A percentile compares a stretch with the other conserved stretches of the same genome.
Evolutionary conservation across 2,329 filamentous ascomycete genomes (phyloP).

Genomic region (Fusarium sp.): DNA sequence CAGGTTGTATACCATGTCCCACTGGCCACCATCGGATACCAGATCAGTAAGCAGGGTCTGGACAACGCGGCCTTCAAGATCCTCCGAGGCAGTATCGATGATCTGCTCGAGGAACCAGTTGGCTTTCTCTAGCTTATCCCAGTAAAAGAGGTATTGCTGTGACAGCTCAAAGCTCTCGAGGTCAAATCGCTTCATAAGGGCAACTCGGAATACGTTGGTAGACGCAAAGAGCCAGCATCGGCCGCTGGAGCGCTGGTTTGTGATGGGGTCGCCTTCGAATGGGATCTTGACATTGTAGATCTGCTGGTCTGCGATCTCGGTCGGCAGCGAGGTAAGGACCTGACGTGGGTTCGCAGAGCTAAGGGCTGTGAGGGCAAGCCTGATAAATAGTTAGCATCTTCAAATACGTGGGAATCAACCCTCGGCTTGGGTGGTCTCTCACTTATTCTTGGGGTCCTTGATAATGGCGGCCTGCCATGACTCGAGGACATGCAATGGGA

Average conservation of each 20-base stretch:
- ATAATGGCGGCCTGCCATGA: conserved; percentile 69
- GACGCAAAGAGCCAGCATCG: conserved; percentile 92
- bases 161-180: conserved; percentile 84
- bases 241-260: conserved; percentile 81
- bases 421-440: conserved; percentile 10
- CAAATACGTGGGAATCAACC: too few species aligned
- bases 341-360: conserved; percentile 70
- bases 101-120: conserved; percentile 90
- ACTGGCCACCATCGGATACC: conserved; percentile 83
- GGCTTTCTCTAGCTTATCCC: conserved; percentile 91
- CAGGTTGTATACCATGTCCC: conserved; percentile 90
- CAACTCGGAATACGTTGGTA: conserved; percentile 91
- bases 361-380: conserved; percentile 77
- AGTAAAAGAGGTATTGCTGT: conserved; percentile 88
- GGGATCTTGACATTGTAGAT: conserved; percentile 85
- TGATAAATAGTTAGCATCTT: conserved; percentile 44
- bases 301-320: conserved; percentile 74
- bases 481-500: conserved; percentile 61
- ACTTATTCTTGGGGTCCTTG: conserved; percentile 71
- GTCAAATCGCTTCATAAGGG: conserved; percentile 82
- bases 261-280: conserved; percentile 81
- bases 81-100: conserved; percentile 73
- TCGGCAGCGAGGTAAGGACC: conserved; percentile 69
- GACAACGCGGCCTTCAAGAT: conserved; percentile 75
- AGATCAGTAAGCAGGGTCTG: conserved; percentile 72